These are phyloP conservation scores for Saururus chinensis DNA, from an alignment of 164 flowering plant species.

Conservation along the genomic window DNA sequence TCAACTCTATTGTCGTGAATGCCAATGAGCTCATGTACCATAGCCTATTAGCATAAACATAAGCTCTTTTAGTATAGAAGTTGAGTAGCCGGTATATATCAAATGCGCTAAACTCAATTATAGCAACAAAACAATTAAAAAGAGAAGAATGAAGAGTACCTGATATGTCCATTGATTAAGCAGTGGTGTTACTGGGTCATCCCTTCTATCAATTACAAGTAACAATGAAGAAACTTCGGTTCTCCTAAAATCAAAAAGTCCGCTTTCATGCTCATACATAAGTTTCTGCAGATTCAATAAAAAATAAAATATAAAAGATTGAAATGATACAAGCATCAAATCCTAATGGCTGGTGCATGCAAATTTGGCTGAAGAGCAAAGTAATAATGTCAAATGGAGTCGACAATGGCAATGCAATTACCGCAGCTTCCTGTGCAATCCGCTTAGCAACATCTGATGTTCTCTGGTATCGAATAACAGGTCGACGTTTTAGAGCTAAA, in stretches of 20 bases:
- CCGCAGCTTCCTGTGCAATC: constrained; percentile 83
- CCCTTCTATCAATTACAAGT: constrained; percentile 78
- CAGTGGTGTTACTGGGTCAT: constrained; percentile 92
- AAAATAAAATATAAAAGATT: background rate
- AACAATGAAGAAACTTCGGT: constrained; percentile 83
- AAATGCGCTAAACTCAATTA: too few species aligned
- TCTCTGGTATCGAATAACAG: constrained; percentile 79
- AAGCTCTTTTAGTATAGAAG: background rate
- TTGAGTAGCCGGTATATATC: too few species aligned
- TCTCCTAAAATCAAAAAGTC: constrained; percentile 92
- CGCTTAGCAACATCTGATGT: constrained; percentile 90
- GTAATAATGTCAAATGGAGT: background rate
- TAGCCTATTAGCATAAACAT: constrained; percentile 47
- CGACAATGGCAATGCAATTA: constrained; percentile 6
- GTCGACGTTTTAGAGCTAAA: constrained; percentile 79
- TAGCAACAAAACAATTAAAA: too few species aligned
- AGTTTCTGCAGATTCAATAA: constrained; percentile 46
- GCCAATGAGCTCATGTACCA: constrained; percentile 93
- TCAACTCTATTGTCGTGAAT: constrained; percentile 90
- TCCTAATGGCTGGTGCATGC: background rate
- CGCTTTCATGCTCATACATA: constrained; percentile 95
- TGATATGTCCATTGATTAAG: constrained; percentile 99
- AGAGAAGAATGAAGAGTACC: constrained; percentile 25
- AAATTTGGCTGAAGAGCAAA: background rate
- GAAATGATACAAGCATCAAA: background rate